Evolutionary conservation across 768 basidiomycete genomes (phyloP).

Genomic region (Phlebiopsis gigantea): DNA sequence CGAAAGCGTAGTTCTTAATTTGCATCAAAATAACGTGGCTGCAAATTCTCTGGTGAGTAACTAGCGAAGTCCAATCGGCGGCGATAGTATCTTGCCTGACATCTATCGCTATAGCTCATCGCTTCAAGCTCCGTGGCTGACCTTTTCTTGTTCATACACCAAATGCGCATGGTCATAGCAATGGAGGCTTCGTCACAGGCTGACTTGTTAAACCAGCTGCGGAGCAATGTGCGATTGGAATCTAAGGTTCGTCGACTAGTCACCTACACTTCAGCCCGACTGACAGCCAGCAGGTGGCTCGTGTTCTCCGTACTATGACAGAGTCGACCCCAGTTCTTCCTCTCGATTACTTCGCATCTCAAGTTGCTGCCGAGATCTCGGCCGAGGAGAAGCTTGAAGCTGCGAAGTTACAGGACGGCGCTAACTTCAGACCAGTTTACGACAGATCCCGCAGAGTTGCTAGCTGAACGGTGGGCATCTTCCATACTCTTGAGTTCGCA

Average conservation of each 20-base stretch:
- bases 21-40: conserved; percentile 43
- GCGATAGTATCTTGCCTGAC: not conserved
- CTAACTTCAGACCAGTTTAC: conserved; percentile 3
- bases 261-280: not conserved
- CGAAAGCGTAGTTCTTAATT: conserved; percentile 43
- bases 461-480: conserved; percentile 16
- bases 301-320: conserved; percentile 45
- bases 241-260: conserved; percentile 39
- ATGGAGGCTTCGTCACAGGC: conserved; percentile 50
- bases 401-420: conserved; percentile 22
- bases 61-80: no score
- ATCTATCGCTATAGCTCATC: conserved; percentile 5
- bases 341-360: conserved; percentile 45
- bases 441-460: conserved; percentile 18
- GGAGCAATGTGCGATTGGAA: conserved; percentile 41
- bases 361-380: conserved; percentile 56
- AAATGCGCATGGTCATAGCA: conserved; percentile 46
- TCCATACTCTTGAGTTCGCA: no score
- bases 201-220: conserved; percentile 45
- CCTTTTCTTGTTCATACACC: conserved; percentile 56
- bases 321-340: conserved; percentile 46
- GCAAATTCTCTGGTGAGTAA: conserved; percentile 3
- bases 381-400: conserved; percentile 67
- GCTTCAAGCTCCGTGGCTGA: conserved; percentile 57
- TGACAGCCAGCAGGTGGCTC: conserved; percentile 39